Evolutionary conservation across 768 basidiomycete species (phyloP).

Genomic region (Termitomyces eurrhizus): DNA sequence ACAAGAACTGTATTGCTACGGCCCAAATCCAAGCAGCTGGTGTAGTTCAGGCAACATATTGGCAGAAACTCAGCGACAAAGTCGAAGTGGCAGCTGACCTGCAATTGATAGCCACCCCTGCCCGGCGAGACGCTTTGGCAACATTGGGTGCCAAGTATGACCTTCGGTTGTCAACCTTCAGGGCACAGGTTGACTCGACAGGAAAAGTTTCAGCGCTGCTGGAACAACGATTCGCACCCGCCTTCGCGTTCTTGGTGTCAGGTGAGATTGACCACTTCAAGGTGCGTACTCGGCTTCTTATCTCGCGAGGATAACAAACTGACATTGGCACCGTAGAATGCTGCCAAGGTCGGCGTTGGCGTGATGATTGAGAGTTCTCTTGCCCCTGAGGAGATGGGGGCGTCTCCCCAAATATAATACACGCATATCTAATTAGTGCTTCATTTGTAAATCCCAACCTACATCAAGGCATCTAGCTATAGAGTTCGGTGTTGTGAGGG

Average conservation of each 20-base stretch:
- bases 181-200: slow-evolving; percentile 91
- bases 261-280: slow-evolving; percentile 99
- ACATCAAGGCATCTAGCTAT: background rate
- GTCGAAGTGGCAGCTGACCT: slow-evolving; percentile 97
- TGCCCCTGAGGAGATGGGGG: slow-evolving; percentile 82
- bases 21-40: slow-evolving; percentile 82
- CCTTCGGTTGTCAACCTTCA: slow-evolving; percentile 88
- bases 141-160: slow-evolving; percentile 97
- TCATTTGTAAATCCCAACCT: background rate
- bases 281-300: slow-evolving; percentile 38
- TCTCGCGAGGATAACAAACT: slow-evolving; percentile 5
- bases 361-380: slow-evolving; percentile 93
- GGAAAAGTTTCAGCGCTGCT: slow-evolving; percentile 94
- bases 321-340: slow-evolving; percentile 50
- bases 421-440: slow-evolving; percentile 16
- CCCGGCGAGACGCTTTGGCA: slow-evolving; percentile 85
- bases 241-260: slow-evolving; percentile 89
- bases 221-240: slow-evolving; percentile 94
- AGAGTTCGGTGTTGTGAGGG: background rate
- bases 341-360: slow-evolving; percentile 93
- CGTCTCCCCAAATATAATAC: slow-evolving; percentile 41
- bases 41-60: slow-evolving; percentile 88
- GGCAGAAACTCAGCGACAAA: slow-evolving; percentile 93
- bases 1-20: slow-evolving; percentile 90
- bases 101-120: slow-evolving; percentile 73